phyloP scores from a whole-genome alignment of 805 yeast species.

The Lachancea sp. region DNA sequence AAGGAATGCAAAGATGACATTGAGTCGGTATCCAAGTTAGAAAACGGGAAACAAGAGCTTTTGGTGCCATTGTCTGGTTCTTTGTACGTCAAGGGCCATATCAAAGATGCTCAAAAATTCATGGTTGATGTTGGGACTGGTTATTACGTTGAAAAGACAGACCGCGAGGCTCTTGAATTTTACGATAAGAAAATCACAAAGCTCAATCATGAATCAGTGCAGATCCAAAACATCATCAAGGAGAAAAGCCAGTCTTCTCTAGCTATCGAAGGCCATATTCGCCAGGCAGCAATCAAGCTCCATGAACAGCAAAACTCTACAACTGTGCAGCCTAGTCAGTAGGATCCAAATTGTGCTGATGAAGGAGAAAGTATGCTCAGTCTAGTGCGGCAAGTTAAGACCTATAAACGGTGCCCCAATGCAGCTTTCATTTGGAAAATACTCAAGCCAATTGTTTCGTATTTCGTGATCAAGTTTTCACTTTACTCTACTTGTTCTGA shows the following conservation, averaged over 20 bases:
- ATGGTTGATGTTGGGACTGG: constrained; percentile 96
- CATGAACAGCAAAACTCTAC: constrained; percentile 13
- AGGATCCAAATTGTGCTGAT: no score
- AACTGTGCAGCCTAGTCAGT: not conserved
- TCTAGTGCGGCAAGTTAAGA: no score
- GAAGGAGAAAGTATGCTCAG: no score
- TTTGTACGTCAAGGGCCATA: constrained; percentile 79
- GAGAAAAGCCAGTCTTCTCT: constrained; percentile 53
- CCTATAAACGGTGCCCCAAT: no score
- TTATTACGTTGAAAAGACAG: constrained; percentile 77
- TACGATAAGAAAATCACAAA: constrained; percentile 70
- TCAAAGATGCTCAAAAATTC: constrained; percentile 58
- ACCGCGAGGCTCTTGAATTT: constrained; percentile 59
- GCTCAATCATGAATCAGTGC: constrained; percentile 62
- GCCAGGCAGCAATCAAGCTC: constrained; percentile 24
- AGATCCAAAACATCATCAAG: constrained; percentile 65
- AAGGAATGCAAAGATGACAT: constrained; percentile 74
- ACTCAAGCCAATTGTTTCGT: no score
- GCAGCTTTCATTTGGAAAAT: no score
- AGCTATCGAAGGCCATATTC: constrained; percentile 30
- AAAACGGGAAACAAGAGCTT: constrained; percentile 44
- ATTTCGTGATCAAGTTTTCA: no score
- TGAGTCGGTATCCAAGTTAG: constrained; percentile 40
- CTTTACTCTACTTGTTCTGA: constrained; percentile 41
- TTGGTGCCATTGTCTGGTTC: constrained; percentile 87